Base-by-base conservation (phyloP, 2,329 filamentous ascomycete genomes). In the Davidsoniella eucalypti region DNA sequence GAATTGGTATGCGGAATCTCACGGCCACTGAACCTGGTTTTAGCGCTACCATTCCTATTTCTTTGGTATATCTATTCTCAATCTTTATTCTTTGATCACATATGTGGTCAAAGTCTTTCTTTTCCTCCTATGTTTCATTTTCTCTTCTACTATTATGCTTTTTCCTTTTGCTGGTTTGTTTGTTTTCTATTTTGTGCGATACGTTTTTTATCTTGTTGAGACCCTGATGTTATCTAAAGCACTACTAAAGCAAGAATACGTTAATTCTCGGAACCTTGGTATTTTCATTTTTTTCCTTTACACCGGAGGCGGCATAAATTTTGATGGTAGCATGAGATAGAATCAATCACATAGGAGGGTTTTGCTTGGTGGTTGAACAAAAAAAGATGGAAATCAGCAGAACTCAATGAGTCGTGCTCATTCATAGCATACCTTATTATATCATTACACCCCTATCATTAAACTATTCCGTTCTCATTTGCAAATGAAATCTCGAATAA, bases 81-180 rank as follows among this genome's bases (percentile, higher is more conserved):
- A 29, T 18, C 25, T 37, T 49, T 33, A 7, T 16, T 45, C 29
- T 9, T 40, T 39, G 7, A 39, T 25, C 17, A 33, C 14, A 21
- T 16, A 21, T 12, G 29, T 49, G 17, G 38, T 44, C 36, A 38
- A 38, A 42, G 46, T 41, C 29, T 38, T 47, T 38, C 5, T 49
- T 29, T 33, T 26, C 33, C 14, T 48, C 23, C 16, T 2, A 39
- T 51, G 23, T 41, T 45, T 50, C 51, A 51, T 48, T 52, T 56
- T 54, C 58, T 56, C 25, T 45, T 23, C 17, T 29, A 26, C 43
- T 37, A 36, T 21, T 17, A 17, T 41, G 43, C 37, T 18, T 47
- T 51, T 37, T 45, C 38, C 49, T 50, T 54, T 51, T 52, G 55
- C 54, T 58, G 54, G 48, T 40, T n/a, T 14, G 17, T 17, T 26